phyloP scores from a whole-genome alignment of 306 rosid genomes.

The Myrica gale region DNA sequence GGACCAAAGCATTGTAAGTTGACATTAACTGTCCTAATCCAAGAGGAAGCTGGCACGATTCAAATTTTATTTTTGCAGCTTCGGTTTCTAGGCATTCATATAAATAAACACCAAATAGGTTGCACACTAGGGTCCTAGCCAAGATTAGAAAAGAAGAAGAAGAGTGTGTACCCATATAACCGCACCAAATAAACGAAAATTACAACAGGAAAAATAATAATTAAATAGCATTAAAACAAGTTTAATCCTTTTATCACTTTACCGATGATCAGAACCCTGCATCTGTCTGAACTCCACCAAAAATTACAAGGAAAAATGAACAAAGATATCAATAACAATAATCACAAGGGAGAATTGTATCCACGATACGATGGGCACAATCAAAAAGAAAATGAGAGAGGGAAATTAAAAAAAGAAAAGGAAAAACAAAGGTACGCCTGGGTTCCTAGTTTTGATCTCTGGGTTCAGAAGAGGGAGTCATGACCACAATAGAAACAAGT shows the following conservation, averaged over 20 bases:
- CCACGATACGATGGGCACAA: not conserved
- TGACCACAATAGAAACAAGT: slow-evolving; percentile 30
- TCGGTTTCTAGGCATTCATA: too few relatives aligned
- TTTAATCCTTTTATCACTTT: not conserved
- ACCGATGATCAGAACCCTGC: not conserved
- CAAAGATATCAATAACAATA: not conserved
- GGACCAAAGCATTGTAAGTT: too few relatives aligned
- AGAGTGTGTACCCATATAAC: too few relatives aligned
- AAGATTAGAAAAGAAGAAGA: too few relatives aligned
- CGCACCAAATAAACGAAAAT: not conserved
- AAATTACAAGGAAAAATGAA: not conserved
- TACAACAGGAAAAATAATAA: too few relatives aligned
- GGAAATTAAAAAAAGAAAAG: not conserved
- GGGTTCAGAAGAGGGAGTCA: slow-evolving; percentile 18
- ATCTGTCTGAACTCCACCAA: not conserved
- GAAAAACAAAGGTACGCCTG: too few relatives aligned
- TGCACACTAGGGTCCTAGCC: too few relatives aligned
- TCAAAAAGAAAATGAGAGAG: too few relatives aligned
- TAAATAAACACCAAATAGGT: too few relatives aligned
- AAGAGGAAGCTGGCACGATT: too few relatives aligned
- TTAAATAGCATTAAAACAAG: not conserved
- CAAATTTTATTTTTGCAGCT: too few relatives aligned
- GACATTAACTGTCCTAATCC: not conserved
- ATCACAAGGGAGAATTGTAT: slow-evolving; percentile 4
- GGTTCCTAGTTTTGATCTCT: not conserved